Conservation (phyloP, 768 basidiomycete genomes). For the Kwoniella heveanensis region DNA sequence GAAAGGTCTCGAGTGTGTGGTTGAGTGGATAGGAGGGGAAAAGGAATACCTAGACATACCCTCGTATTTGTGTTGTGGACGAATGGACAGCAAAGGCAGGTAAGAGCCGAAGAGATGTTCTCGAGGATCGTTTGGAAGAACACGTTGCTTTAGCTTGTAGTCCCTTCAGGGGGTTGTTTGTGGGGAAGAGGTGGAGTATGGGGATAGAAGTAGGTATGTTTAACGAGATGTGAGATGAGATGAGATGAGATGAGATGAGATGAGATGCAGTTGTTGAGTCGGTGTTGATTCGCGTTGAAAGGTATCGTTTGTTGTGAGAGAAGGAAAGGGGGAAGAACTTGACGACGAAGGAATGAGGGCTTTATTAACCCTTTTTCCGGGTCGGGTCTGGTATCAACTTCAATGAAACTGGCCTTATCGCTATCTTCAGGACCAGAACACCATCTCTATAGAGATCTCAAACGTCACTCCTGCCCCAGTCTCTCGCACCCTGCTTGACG, state of each 20-base stretch:
- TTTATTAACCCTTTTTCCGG: not conserved
- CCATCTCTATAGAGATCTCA: not conserved
- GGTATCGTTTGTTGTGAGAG: not conserved
- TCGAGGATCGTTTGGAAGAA: not conserved
- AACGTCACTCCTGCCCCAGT: not conserved
- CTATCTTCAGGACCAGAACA: not conserved
- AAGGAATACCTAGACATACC: not conserved
- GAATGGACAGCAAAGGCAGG: not conserved
- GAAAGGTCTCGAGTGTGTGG: too few species aligned
- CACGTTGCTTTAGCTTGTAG: not conserved
- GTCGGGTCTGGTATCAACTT: not conserved
- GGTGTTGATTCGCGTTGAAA: not conserved
- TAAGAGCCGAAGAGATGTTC: not conserved
- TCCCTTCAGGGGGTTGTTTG: not conserved
- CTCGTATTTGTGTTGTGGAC: not conserved
- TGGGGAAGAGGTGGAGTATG: not conserved
- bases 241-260: too few species aligned
- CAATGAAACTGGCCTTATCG: not conserved
- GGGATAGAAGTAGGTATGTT: not conserved
- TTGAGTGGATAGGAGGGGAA: not conserved
- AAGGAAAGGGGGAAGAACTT: not conserved
- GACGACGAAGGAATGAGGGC: not conserved
- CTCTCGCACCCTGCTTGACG: not conserved
- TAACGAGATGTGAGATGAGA: not conserved
- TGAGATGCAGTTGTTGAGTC: too few species aligned